Percentiles rank a stretch among this genome's conserved stretches.
Evolutionary conservation across 805 yeast genomes (phyloP).

Genomic region (Millerozyma acaciae): DNA sequence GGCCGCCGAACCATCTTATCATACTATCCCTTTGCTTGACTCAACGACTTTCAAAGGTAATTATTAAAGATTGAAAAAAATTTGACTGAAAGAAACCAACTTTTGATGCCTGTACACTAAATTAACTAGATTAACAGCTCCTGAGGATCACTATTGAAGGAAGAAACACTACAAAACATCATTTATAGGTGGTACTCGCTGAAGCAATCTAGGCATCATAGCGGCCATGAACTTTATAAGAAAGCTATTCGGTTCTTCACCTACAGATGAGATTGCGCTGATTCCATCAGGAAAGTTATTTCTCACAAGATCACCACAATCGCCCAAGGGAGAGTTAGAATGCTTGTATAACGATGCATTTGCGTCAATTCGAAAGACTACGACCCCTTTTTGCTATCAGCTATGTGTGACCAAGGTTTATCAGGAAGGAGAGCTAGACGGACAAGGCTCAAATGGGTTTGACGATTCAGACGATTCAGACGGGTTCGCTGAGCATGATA

Average conservation of each 20-base stretch:
- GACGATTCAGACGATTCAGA: slow-evolving; percentile 46
- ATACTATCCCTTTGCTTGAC: neutral
- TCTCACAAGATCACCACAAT: slow-evolving; percentile 65
- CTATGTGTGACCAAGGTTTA: slow-evolving; percentile 65
- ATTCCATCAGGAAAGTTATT: slow-evolving; percentile 79
- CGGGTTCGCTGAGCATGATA: slow-evolving; percentile 22
- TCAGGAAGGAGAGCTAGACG: slow-evolving; percentile 64
- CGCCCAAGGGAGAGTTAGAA: slow-evolving; percentile 86
- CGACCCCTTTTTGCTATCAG: slow-evolving; percentile 64
- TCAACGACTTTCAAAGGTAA: no score
- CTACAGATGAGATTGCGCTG: slow-evolving; percentile 58
- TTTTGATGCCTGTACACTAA: no score
- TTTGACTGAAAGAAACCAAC: no score
- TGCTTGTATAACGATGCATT: slow-evolving; percentile 79
- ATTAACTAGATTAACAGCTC: no score
- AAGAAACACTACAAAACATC: no score
- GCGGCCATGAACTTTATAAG: slow-evolving; percentile 77
- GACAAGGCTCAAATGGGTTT: slow-evolving; percentile 25
- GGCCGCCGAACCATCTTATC: slow-evolving; percentile 1
- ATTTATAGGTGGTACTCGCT: no score
- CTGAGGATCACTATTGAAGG: no score
- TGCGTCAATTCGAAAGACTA: slow-evolving; percentile 64
- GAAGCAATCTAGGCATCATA: no score
- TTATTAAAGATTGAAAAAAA: no score
- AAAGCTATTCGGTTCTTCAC: slow-evolving; percentile 54